Base-by-base conservation (phyloP, 768 basidiomycete genomes). In the Tephrocybe sp. region DNA sequence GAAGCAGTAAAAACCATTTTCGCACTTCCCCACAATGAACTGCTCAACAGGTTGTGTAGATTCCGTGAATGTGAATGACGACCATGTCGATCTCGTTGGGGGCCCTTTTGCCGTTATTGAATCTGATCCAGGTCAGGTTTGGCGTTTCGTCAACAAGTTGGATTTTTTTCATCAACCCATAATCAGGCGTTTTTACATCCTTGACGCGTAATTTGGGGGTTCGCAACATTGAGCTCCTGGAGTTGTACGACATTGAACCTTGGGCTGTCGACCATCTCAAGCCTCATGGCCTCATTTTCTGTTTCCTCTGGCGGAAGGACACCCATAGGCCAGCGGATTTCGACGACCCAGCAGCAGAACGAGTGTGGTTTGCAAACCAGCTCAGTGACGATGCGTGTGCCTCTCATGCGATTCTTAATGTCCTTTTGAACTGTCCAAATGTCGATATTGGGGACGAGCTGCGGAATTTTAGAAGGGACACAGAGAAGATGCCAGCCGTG, bases 291-390 rank as follows among this genome's bases (percentile, higher is more conserved):
- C 75, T 85, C 42, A 76, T 85, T 23, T 79, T 85, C 60, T 85
- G 83, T 62, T 83, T 81, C 60, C 64, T 78, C 49, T 83, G 80
- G 77, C 65, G 62, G 15, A 76, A 77, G 53, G 79, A 80, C 55
- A 42, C 64, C 4, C 74, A 77, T 58, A 66, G 72, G 24, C 62
- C 73, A 4, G 60, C 67, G 2, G 76, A 76, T 56, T 77, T 79
- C 53, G 66, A 74, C 23, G 78, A 82, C 59, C 74, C 80, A 2
- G 75, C 77, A 9, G 75, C 81, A 2, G 75, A 78, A 50, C 69
- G 64, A 22, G 75, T 85, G 8, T 86, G 83, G 83, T 86, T 83
- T 54, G 82, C 83, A 9, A 82, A 84, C 62, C 83, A 86, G 61
- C 72, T 86, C 21, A 80, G 76, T 63, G 76, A 80, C 56, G 82